Percentiles rank a stretch among this genome's conserved stretches.
phyloP scores from a whole-genome alignment of 2,329 filamentous ascomycete genomes.

The Diaporthe sp. region DNA sequence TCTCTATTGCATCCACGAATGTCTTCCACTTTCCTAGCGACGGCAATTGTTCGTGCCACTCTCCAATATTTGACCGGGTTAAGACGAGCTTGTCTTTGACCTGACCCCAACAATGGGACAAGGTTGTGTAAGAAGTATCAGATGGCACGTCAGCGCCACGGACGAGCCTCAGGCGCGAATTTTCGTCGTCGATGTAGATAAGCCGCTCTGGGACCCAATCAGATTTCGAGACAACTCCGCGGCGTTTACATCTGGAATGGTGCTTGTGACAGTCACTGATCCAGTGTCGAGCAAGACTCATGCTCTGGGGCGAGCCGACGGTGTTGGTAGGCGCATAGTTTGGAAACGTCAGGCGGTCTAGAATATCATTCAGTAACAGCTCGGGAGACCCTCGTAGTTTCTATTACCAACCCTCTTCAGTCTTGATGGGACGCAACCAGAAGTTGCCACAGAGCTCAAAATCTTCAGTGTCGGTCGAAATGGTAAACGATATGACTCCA shows the following conservation, averaged over 20 bases:
- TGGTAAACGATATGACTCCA: slow-evolving; percentile 2
- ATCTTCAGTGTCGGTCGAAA: background rate
- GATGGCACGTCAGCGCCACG: background rate
- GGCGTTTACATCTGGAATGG: slow-evolving; percentile 21
- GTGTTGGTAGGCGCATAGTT: slow-evolving; percentile 6
- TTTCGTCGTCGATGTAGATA: slow-evolving; percentile 4
- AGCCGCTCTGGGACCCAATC: slow-evolving; percentile 9
- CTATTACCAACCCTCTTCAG: background rate
- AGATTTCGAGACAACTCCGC: background rate
- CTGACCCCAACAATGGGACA: slow-evolving; percentile 9
- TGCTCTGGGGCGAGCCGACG: slow-evolving; percentile 11
- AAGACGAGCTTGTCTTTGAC: slow-evolving; percentile 10
- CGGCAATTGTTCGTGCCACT: background rate
- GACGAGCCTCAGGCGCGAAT: slow-evolving; percentile 18
- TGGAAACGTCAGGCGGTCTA: slow-evolving; percentile 10
- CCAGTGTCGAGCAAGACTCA: slow-evolving; percentile 16
- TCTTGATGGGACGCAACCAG: slow-evolving; percentile 13
- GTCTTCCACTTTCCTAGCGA: slow-evolving; percentile 3
- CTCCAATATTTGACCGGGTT: background rate
- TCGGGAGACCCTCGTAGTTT: no score
- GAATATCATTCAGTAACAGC: background rate
- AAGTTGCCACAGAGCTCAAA: background rate
- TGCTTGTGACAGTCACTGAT: slow-evolving; percentile 1
- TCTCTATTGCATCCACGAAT: slow-evolving; percentile 5
- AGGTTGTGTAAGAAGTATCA: slow-evolving; percentile 3